These are phyloP conservation scores for Neurospora hispaniola DNA, from an alignment of 495 filamentous ascomycete species.

Conservation along the genomic window DNA sequence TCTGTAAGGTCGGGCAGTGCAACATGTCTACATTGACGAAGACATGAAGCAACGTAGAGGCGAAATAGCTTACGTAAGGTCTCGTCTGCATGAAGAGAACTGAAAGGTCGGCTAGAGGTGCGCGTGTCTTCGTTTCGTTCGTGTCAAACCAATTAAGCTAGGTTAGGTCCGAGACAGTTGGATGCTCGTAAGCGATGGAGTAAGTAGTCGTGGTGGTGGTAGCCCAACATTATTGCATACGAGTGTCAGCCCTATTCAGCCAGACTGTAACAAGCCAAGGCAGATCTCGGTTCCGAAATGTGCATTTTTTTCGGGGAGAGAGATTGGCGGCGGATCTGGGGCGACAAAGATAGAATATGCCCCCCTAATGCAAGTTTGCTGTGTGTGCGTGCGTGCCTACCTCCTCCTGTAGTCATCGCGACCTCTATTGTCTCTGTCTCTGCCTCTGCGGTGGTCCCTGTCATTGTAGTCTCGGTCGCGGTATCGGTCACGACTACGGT, in stretches of 20 bases:
- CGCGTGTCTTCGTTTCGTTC: background rate
- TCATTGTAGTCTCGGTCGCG: slow-evolving; percentile 13
- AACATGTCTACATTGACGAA: background rate
- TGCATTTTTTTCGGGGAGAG: background rate
- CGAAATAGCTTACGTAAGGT: too few species aligned
- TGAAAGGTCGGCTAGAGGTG: background rate
- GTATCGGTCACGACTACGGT: slow-evolving; percentile 11
- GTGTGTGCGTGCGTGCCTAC: background rate
- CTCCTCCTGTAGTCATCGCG: slow-evolving; percentile 9
- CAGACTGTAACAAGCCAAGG: background rate
- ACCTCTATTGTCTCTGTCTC: slow-evolving; percentile 12
- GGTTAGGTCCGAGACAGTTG: background rate
- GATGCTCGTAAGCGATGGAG: background rate
- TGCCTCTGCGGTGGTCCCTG: slow-evolving; percentile 10
- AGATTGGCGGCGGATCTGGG: background rate
- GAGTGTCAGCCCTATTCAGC: background rate
- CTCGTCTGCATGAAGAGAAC: background rate
- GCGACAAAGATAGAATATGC: background rate
- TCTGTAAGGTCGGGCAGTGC: background rate
- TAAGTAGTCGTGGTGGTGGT: background rate
- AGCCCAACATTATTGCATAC: background rate
- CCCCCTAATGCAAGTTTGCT: background rate
- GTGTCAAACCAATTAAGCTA: background rate
- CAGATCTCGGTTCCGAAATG: background rate
- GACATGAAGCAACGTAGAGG: background rate